Conservation (phyloP, 2,329 filamentous ascomycete genomes). For the Chrysoporthe puriensis region DNA sequence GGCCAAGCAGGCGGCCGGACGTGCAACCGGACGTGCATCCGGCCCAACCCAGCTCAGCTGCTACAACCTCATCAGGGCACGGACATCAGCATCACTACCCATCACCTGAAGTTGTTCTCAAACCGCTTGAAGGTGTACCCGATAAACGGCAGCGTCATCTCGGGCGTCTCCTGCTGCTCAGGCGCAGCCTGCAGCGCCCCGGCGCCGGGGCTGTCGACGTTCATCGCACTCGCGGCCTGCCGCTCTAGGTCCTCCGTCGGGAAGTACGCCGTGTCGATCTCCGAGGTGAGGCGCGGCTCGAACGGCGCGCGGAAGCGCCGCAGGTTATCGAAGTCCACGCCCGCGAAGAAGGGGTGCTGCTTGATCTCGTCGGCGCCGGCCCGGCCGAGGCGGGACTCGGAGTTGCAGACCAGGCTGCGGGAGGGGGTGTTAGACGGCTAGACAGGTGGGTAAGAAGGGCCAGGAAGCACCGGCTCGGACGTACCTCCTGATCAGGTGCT, state of each 20-base stretch:
- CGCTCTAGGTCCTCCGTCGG: constrained; percentile 79
- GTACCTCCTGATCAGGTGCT: constrained; percentile 73
- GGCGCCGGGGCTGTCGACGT: constrained; percentile 12
- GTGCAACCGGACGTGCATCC: not conserved
- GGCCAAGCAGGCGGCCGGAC: not conserved
- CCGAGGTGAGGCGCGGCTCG: constrained; percentile 72
- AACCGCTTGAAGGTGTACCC: constrained; percentile 34
- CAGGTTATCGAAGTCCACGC: constrained; percentile 73
- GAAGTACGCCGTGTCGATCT: constrained; percentile 78
- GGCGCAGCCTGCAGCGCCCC: constrained; percentile 15
- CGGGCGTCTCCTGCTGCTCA: constrained; percentile 28
- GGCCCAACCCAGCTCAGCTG: not conserved
- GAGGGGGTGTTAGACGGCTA: constrained; percentile 4
- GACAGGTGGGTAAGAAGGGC: not conserved
- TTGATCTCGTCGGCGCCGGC: constrained; percentile 74
- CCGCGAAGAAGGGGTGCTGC: constrained; percentile 75
- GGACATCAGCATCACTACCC: not conserved
- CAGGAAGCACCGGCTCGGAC: constrained; percentile 26
- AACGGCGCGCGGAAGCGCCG: constrained; percentile 76
- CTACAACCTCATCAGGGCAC: not conserved
- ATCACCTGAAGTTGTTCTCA: constrained; percentile 30
- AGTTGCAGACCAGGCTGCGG: constrained; percentile 69
- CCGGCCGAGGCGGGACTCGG: constrained; percentile 71
- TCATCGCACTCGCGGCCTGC: constrained; percentile 30
- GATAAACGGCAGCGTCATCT: constrained; percentile 34